A percentile compares a stretch with the other conserved stretches of the same genome.
These are phyloP conservation scores for Choiromyces venosus DNA, from an alignment of 495 filamentous ascomycete genomes.

Conservation along the genomic window DNA sequence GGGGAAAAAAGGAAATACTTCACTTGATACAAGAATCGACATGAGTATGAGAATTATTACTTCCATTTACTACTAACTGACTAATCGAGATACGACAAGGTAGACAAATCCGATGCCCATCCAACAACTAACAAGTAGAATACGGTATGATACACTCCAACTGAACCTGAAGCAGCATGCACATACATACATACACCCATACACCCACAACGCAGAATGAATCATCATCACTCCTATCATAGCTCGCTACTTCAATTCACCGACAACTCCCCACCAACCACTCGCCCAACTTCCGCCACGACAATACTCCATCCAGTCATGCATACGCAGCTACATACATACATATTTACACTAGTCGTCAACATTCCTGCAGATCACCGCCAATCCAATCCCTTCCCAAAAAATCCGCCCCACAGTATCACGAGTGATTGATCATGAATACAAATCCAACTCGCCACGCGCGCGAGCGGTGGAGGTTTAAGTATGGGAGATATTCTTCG, in stretches of 20 bases:
- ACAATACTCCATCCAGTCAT: neutral
- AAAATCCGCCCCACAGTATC: neutral
- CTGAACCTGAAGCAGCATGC: neutral
- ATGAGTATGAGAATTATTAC: neutral
- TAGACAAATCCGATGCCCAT: neutral
- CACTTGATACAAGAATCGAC: neutral
- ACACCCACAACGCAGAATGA: neutral
- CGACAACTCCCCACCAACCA: neutral
- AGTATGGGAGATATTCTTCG: neutral
- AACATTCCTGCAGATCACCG: neutral
- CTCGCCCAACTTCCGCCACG: neutral
- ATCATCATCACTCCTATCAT: neutral
- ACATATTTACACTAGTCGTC: neutral
- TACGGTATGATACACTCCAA: neutral
- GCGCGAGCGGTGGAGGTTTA: neutral
- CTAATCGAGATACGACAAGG: neutral
- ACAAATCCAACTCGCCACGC: neutral
- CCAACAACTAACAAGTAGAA: neutral
- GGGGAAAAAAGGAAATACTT: neutral
- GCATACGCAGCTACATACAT: neutral
- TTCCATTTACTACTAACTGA: neutral
- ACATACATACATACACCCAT: neutral
- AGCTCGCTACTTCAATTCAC: neutral
- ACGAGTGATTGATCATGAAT: constrained; percentile 1
- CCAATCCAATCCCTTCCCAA: neutral